phyloP scores from a whole-genome alignment of 1,284 basidiomycete genomes.

The Lignosus rhinocerotis region DNA sequence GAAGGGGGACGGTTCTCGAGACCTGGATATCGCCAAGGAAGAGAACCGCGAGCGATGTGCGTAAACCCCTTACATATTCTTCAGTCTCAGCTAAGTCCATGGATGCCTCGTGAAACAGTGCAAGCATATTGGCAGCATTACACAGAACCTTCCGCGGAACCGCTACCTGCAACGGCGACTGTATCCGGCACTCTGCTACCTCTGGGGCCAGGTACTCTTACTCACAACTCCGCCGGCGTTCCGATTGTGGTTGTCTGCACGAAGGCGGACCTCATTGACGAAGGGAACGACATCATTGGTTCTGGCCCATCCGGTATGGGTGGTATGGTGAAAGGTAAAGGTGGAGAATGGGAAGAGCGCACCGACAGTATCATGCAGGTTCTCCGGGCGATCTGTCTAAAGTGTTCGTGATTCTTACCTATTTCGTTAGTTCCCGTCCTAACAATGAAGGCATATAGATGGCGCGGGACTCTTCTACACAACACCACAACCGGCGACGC shows the following conservation, averaged over 20 bases:
- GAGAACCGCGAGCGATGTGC: constrained; percentile 83
- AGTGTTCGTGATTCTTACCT: constrained; percentile 61
- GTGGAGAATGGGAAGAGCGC: constrained; percentile 91
- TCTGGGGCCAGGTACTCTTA: constrained; percentile 76
- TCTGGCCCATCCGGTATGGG: constrained; percentile 74
- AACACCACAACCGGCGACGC: constrained; percentile 78
- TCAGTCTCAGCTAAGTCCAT: background rate
- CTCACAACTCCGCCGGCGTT: constrained; percentile 80
- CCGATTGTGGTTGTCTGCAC: constrained; percentile 91
- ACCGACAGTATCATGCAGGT: constrained; percentile 96
- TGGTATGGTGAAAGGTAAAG: constrained; percentile 83
- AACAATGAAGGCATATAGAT: constrained; percentile 47
- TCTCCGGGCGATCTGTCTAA: constrained; percentile 87
- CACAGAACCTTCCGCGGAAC: constrained; percentile 74
- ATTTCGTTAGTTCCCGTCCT: background rate
- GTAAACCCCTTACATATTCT: constrained; percentile 35
- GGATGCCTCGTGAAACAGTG: constrained; percentile 48
- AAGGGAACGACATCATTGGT: constrained; percentile 68
- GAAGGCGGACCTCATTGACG: constrained; percentile 87
- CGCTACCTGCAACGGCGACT: constrained; percentile 56
- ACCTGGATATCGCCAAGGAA: constrained; percentile 69
- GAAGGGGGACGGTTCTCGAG: constrained; percentile 65
- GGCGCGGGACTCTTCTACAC: constrained; percentile 94
- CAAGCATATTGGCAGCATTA: constrained; percentile 90
- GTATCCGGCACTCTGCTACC: constrained; percentile 69